Base-by-base conservation (phyloP, 208 protist species). In the Trypanosomatidae sp. region DNA sequence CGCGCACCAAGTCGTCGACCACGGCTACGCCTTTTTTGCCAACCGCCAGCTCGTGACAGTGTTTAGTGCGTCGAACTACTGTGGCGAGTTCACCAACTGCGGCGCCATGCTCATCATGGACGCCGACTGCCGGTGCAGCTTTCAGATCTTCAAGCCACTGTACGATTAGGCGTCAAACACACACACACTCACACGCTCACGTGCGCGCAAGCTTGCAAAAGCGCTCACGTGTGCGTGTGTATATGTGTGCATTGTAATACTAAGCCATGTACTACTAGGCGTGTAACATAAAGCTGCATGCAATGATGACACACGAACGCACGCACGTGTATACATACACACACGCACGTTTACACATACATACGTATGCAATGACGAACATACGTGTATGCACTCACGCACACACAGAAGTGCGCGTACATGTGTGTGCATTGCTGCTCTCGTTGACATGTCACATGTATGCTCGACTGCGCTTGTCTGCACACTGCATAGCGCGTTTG, bases 11-110 rank as follows among this genome's bases (percentile, higher is more conserved):
- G 88, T 96, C 4, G 93, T 98, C 7, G 90, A 98, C 26, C 84
- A 97, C 48, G 96, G 96, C 3, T 98, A 99, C 70, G 90, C 98
- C 41, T 99, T 99, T 60, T 99, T 99, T 56, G 95, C 96, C 1
- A 88, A 95, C 26, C 72, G 97, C 13, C 77, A 96, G 53, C 84
- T 99, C 32, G 97, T 99, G 22, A 99, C 98, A 0, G 59, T 99
- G 6, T 99, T 99, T 75, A 97, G 87, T 6, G 98, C 98, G 3
- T 96, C 97, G 13, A 99, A 99, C 74, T 99, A 99, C 71, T 98
- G 96, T 60, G 96, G 97, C 43, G 96, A 99, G 66, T 99, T 99
- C 64, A 97, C 98, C 43, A 99, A 99, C 68, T 88, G 87, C 11
- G 98, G 97, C 5, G 96, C 97, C 2, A 98, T 99, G 83, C 97